Evolutionary conservation across 352 stramenopile genomes (phyloP).

Genomic region (Thraustotheca clavata): DNA sequence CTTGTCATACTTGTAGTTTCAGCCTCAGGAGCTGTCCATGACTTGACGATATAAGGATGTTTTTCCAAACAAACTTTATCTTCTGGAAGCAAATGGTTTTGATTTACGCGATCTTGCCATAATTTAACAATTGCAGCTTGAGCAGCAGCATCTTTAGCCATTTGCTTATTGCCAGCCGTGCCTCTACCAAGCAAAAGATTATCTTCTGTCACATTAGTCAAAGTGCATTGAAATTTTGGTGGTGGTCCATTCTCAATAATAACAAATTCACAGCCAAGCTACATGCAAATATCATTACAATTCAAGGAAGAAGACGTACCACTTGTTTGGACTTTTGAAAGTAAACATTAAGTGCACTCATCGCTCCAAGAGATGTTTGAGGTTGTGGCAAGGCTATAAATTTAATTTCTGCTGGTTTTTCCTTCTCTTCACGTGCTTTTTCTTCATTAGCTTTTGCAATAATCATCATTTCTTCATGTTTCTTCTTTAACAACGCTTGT

Average conservation of each 20-base stretch:
- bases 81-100: neutral
- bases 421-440: neutral
- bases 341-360: constrained; percentile 1
- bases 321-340: neutral
- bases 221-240: constrained; percentile 1
- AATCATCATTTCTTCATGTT: neutral
- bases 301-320: neutral
- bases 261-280: constrained; percentile 3
- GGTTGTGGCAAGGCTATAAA: neutral
- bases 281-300: neutral
- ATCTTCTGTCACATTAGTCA: constrained; percentile 1
- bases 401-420: neutral
- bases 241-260: constrained; percentile 1
- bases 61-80: neutral
- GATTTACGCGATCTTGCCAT: neutral
- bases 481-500: neutral
- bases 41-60: neutral
- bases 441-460: neutral
- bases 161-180: constrained; percentile 3
- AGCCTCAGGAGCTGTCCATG: neutral
- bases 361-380: neutral
- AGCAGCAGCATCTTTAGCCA: neutral
- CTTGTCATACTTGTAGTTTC: neutral
- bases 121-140: constrained; percentile 6
- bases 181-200: neutral